Evolutionary conservation across 2,329 filamentous ascomycete species (phyloP).

Genomic region (Gremmenia infestans): DNA sequence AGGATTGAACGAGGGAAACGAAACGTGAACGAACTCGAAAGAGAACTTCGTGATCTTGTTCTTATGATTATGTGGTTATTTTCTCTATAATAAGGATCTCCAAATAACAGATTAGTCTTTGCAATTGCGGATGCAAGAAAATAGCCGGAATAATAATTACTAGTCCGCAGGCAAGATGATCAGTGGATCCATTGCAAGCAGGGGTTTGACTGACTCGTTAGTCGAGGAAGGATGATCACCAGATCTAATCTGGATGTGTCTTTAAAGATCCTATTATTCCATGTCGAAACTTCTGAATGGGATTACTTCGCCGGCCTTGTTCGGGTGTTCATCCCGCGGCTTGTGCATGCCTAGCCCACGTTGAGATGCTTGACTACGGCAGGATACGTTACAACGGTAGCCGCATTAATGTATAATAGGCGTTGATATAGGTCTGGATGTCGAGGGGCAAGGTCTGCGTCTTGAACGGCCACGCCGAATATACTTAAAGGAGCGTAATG

Average conservation of each 20-base stretch:
- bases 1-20: no score
- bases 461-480: slow-evolving; percentile 1
- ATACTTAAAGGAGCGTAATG: background rate
- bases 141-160: background rate
- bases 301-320: slow-evolving; percentile 11
- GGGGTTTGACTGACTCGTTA: slow-evolving; percentile 9
- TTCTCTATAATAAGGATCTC: background rate
- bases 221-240: slow-evolving; percentile 3
- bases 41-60: no score
- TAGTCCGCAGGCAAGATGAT: slow-evolving; percentile 14
- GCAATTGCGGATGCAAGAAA: slow-evolving; percentile 3
- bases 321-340: background rate
- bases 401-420: slow-evolving; percentile 21
- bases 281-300: slow-evolving; percentile 21
- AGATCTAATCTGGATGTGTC: slow-evolving; percentile 11
- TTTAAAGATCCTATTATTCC: slow-evolving; percentile 15
- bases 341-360: background rate
- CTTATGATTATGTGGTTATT: no score
- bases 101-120: background rate
- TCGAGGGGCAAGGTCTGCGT: slow-evolving; percentile 3
- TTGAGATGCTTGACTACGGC: slow-evolving; percentile 15
- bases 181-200: slow-evolving; percentile 11
- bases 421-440: slow-evolving; percentile 19
- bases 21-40: no score
- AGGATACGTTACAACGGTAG: slow-evolving; percentile 10